Base-by-base conservation (phyloP, 768 basidiomycete species). In the Pholiota conissans region DNA sequence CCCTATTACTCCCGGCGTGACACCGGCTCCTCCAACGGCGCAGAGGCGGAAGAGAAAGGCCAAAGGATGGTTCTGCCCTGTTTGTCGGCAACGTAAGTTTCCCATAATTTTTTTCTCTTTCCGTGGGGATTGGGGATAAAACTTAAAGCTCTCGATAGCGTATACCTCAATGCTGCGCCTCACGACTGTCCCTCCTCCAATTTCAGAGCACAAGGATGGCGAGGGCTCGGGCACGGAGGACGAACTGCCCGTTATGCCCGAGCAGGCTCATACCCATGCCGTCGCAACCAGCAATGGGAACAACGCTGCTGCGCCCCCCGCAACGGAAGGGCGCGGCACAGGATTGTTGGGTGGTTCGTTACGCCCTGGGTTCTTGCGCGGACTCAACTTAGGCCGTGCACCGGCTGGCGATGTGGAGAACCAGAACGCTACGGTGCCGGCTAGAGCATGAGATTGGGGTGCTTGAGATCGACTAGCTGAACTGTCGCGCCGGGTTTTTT, bases 11-110 rank as follows among this genome's bases (percentile, higher is more conserved):
- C 10, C 55, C 4, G 70, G 66, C 2, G 47, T 58, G 8, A 62
- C 69, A n/a, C 63, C 73, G 1, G 69, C 69, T 26, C 54, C 74
- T 10, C 62, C 73, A 28, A 72, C 77, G 14, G 76, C 79, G 56
- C 71, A 81, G 4, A 80, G 93, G 59, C 79, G 94, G 68, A 95
- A 94, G 79, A 81, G 93, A 63, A 95, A 93, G 76, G 90, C 93
- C 0, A 98, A 98, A 73, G 95, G 95, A 5, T 98, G 95, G 95
- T 93, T 90, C 81, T 98, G 95, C 70, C 95, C 95, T 27, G 92
- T 98, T 49, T 96, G 95, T 71, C 84, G 95, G 63, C 94, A 95
- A 80, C 93, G 93, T 95, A 68, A 71, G 91, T 81, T 5, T 53
- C 56, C 39, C 56, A 40, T n/a, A 50, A 30, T 50, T 24, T 40